These are phyloP conservation scores for Aspergillus sp. DNA, from an alignment of 2,329 filamentous ascomycete genomes.

Conservation along the genomic window DNA sequence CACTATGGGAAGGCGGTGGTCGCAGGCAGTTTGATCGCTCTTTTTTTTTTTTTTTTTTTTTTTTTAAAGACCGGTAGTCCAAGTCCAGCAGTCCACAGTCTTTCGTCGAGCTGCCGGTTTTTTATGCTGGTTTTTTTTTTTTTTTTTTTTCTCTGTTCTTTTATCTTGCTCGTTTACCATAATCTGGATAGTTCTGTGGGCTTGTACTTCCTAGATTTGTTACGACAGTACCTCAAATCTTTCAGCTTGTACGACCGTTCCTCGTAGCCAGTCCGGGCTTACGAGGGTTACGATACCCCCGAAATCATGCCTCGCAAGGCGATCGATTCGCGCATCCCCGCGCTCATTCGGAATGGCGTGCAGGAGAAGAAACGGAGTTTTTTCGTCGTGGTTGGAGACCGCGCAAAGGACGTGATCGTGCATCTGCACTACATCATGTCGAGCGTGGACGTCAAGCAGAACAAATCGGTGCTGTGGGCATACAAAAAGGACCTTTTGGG, in stretches of 20 bases:
- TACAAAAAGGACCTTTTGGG: slow-evolving; percentile 97
- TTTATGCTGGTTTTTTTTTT: background rate
- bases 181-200: background rate
- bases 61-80: background rate
- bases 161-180: background rate
- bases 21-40: slow-evolving; percentile 20
- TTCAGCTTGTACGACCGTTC: too few species aligned
- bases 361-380: slow-evolving; percentile 96
- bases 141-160: background rate
- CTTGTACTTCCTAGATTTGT: background rate
- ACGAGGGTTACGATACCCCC: background rate
- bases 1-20: slow-evolving; percentile 12
- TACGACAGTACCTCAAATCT: background rate
- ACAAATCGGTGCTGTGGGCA: slow-evolving; percentile 94
- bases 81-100: background rate
- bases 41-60: slow-evolving; percentile 17
- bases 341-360: slow-evolving; percentile 82
- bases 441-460: slow-evolving; percentile 80
- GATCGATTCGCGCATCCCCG: slow-evolving; percentile 81
- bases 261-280: slow-evolving; percentile 14
- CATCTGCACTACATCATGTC: slow-evolving; percentile 91
- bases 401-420: slow-evolving; percentile 92
- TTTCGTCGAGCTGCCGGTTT: background rate
- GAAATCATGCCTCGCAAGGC: slow-evolving; percentile 39
- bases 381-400: slow-evolving; percentile 92